Base-by-base conservation (phyloP, 805 yeast species). In the Torulaspora quercuum region DNA sequence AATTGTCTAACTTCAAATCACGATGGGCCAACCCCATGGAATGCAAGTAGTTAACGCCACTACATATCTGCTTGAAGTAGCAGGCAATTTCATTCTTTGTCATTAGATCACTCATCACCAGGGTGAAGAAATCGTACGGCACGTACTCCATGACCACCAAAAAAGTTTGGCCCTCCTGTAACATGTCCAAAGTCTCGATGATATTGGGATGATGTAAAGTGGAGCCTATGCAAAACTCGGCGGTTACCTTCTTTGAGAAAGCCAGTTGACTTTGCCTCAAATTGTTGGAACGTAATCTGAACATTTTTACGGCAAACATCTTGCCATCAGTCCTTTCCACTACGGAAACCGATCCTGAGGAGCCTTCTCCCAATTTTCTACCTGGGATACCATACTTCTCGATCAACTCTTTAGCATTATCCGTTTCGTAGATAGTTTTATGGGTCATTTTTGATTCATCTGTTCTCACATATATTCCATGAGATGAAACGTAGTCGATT, bases 91-190 rank as follows among this genome's bases (percentile, higher is more conserved):
- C 96, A 17, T 71, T 67, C 22, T 70, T 68, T 10, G 76, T 65
- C 88, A 88, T 80, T 39, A 79, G 63, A 2, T 90, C 95, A 28
- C 84, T 73, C 97, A 90, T 90, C 20, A 90, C 96, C 35, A 90
- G 71, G 29, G 92, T 85, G 62, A 90, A 90, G 55, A 90, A 86
- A 64, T 90, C 98, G 58, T 73, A 87, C 2, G 87, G 90, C 37
- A 94, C 84, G 59, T 82, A 90, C 57, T 90, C 97, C 95, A 92
- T 89, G 22, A 90, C 82, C 45, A 90, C 84, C 39, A 75, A 73
- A 54, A 75, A 79, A 41, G 67, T 67, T 25, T 69, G 68, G 14
- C 73, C 73, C 45, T 87, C 95, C 49, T 78, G 75, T 44, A 89
- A 65, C 57, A 89, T 72, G 53, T 89, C 97, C 34, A 80, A 65